These are phyloP conservation scores for Microascus cirrosus DNA, from an alignment of 2,329 filamentous ascomycete species.

Conservation along the genomic window DNA sequence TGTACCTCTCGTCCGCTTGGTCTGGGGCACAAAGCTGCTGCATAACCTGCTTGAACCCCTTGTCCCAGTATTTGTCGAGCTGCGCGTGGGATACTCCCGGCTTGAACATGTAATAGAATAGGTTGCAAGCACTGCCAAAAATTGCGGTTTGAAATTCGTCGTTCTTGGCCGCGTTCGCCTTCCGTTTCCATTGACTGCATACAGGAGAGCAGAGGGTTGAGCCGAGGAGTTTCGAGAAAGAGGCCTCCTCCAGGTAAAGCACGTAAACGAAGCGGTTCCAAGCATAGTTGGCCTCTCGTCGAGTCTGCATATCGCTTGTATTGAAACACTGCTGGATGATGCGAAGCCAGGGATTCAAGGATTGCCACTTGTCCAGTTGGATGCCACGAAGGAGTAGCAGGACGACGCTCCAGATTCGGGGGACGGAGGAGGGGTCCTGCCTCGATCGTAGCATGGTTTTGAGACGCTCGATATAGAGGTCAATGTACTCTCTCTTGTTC, in stretches of 20 bases:
- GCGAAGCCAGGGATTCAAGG: slow-evolving; percentile 62
- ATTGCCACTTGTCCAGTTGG: slow-evolving; percentile 57
- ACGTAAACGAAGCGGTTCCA: slow-evolving; percentile 80
- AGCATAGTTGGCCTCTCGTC: slow-evolving; percentile 67
- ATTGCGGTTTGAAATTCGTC: slow-evolving; percentile 46
- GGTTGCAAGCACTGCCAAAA: slow-evolving; percentile 62
- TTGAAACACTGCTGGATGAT: slow-evolving; percentile 81
- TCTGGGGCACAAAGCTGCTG: slow-evolving; percentile 35
- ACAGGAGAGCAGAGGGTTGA: slow-evolving; percentile 53
- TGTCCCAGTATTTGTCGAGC: slow-evolving; percentile 68
- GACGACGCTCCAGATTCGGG: slow-evolving; percentile 80
- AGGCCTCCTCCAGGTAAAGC: slow-evolving; percentile 50
- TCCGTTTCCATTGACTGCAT: slow-evolving; percentile 55
- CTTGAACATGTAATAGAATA: slow-evolving; percentile 74
- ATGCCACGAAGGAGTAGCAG: slow-evolving; percentile 61
- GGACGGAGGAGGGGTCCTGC: slow-evolving; percentile 42
- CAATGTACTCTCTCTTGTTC: slow-evolving; percentile 37
- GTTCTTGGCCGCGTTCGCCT: slow-evolving; percentile 39
- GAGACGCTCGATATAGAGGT: slow-evolving; percentile 57
- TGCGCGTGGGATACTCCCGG: slow-evolving; percentile 56
- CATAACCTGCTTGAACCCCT: slow-evolving; percentile 57
- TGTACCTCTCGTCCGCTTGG: slow-evolving; percentile 34
- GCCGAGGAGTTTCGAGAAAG: slow-evolving; percentile 41
- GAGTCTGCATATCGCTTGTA: slow-evolving; percentile 57
- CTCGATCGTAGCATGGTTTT: slow-evolving; percentile 17